A percentile compares a stretch with the other conserved stretches of the same genome.
Conservation (phyloP, 192 early-diverging fungal species). For the Kickxella alabastrina region DNA sequence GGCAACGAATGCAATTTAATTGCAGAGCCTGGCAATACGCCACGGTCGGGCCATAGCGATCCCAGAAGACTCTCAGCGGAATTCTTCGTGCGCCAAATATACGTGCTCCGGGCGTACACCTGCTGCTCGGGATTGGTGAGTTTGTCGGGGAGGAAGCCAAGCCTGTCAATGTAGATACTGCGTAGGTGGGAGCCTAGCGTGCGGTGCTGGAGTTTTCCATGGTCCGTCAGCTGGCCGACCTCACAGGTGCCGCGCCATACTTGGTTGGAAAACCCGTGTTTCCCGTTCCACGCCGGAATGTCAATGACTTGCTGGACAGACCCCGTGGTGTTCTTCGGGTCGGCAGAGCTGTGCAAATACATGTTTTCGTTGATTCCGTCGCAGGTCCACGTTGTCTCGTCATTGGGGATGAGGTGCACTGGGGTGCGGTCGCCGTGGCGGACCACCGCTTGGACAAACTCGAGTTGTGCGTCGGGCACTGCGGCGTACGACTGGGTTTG, state of each 20-base stretch:
- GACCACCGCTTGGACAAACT: conserved; percentile 55
- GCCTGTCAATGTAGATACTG: conserved; percentile 52
- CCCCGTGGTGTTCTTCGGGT: conserved; percentile 37
- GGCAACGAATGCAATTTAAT: conserved; percentile 52
- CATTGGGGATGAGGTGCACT: conserved; percentile 29
- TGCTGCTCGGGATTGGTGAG: conserved; percentile 28
- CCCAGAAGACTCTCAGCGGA: conserved; percentile 52
- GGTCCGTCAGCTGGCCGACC: conserved; percentile 59
- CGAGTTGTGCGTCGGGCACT: conserved; percentile 44
- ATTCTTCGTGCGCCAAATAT: conserved; percentile 59
- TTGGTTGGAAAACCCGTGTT: conserved; percentile 34
- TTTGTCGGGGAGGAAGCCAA: conserved; percentile 38
- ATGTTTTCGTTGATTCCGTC: conserved; percentile 26
- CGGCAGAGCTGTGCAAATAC: conserved; percentile 24
- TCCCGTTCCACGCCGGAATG: conserved; percentile 41
- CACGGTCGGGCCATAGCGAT: conserved; percentile 45
- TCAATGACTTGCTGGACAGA: conserved; percentile 34
- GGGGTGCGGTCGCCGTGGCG: conserved; percentile 58
- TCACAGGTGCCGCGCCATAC: conserved; percentile 51
- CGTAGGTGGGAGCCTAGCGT: conserved; percentile 45
- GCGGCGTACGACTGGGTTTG: conserved; percentile 16
- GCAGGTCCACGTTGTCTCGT: conserved; percentile 40
- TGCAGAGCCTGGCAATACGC: conserved; percentile 6
- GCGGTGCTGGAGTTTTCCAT: conserved; percentile 53
- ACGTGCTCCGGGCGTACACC: conserved; percentile 59